These are phyloP conservation scores for Trichoderma orchidacearum DNA, from an alignment of 495 filamentous ascomycete genomes.

Conservation along the genomic window DNA sequence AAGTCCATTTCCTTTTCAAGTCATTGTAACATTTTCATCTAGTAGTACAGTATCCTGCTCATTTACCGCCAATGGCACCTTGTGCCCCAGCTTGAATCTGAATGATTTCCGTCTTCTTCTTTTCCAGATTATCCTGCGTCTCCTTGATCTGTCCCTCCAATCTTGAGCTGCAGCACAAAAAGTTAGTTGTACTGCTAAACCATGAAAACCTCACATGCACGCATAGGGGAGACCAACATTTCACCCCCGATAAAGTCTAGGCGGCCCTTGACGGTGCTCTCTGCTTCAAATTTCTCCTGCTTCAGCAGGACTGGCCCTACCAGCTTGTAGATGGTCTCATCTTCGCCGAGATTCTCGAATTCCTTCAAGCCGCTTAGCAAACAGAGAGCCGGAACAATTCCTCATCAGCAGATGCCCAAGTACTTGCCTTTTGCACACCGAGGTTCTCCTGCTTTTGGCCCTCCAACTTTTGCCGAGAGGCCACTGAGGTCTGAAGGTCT, in stretches of 20 bases:
- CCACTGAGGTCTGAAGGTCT: constrained; percentile 68
- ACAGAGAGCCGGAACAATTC: neutral
- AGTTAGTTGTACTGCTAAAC: neutral
- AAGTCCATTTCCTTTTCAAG: too few relatives aligned
- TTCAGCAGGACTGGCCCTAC: constrained; percentile 88
- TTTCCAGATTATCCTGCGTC: constrained; percentile 68
- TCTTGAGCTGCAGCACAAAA: constrained; percentile 13
- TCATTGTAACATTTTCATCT: too few relatives aligned
- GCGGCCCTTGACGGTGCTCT: constrained; percentile 77
- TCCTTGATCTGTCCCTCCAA: constrained; percentile 71
- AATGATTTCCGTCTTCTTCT: constrained; percentile 47
- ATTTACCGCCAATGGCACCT: constrained; percentile 7
- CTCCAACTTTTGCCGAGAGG: constrained; percentile 84
- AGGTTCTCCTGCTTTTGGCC: constrained; percentile 88
- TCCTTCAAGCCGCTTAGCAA: constrained; percentile 37
- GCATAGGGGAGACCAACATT: constrained; percentile 46
- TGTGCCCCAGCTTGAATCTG: constrained; percentile 30
- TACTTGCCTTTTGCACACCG: constrained; percentile 62
- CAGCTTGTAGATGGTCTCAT: constrained; percentile 87
- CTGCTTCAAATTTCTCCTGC: constrained; percentile 79
- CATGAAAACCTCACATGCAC: neutral
- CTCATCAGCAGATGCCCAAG: neutral
- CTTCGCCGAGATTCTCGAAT: constrained; percentile 62
- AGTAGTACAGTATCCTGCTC: too few relatives aligned
- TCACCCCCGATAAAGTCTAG: constrained; percentile 89